Evolutionary conservation across 768 basidiomycete species (phyloP).

Genomic region (Lactifluus volemus): DNA sequence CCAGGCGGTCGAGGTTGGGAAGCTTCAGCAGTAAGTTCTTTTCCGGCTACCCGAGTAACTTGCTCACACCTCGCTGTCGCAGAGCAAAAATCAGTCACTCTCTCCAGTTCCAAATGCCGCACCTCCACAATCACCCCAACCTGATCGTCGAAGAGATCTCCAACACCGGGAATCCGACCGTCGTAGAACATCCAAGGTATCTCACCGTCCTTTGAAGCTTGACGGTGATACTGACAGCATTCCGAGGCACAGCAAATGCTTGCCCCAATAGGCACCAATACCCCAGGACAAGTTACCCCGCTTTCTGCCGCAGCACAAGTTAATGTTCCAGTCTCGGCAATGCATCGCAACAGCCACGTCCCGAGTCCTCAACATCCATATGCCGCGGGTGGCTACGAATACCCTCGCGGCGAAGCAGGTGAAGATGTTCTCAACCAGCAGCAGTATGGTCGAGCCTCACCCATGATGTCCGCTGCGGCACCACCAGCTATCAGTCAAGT

Average conservation of each 20-base stretch:
- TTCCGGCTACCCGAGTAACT: neutral
- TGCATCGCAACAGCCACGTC: constrained; percentile 36
- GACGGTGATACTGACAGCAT: constrained; percentile 67
- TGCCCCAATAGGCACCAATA: constrained; percentile 40
- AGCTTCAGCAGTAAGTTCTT: constrained; percentile 52
- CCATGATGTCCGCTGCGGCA: constrained; percentile 69
- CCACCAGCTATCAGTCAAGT: constrained; percentile 67
- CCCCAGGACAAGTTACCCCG: constrained; percentile 55
- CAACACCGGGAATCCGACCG: constrained; percentile 52
- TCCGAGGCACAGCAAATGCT: constrained; percentile 54
- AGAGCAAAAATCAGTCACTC: constrained; percentile 59
- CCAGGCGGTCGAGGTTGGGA: constrained; percentile 94
- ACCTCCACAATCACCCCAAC: constrained; percentile 32
- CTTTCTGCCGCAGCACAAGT: constrained; percentile 68
- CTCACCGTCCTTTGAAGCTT: constrained; percentile 60
- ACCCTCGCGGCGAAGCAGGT: constrained; percentile 29
- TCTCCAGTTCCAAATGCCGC: constrained; percentile 53
- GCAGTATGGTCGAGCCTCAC: constrained; percentile 70
- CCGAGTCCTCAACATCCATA: constrained; percentile 57
- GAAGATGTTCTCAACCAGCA: constrained; percentile 56
- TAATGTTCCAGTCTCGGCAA: constrained; percentile 55
- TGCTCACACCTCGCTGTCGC: neutral
- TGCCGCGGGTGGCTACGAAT: constrained; percentile 59
- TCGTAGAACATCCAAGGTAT: constrained; percentile 54
- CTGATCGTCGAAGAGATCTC: constrained; percentile 51